Conservation (phyloP, 2,329 filamentous ascomycete species). For the Pestalotiopsis sp. region DNA sequence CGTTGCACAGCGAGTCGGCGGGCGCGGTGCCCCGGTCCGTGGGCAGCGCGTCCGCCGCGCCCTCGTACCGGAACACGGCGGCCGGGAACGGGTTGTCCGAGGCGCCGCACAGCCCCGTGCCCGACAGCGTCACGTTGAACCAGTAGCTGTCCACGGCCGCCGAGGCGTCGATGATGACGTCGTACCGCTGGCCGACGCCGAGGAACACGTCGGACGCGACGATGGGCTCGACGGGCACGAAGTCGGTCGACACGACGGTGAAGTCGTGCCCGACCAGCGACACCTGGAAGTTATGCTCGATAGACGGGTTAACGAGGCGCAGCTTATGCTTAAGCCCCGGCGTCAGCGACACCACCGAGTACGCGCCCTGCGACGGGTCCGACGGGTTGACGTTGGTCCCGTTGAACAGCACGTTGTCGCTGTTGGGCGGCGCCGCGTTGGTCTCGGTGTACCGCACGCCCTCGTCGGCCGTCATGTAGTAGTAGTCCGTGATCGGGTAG, state of each 20-base stretch:
- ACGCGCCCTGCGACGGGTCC: slow-evolving; percentile 29
- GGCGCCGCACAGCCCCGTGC: slow-evolving; percentile 31
- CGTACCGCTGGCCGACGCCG: slow-evolving; percentile 48
- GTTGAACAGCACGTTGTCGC: slow-evolving; percentile 48
- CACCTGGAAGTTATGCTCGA: slow-evolving; percentile 49
- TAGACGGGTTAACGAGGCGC: slow-evolving; percentile 54
- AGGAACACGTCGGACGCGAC: slow-evolving; percentile 51
- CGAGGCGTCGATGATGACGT: slow-evolving; percentile 48
- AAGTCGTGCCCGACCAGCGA: slow-evolving; percentile 51
- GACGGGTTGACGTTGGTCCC: slow-evolving; percentile 40
- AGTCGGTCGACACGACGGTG: slow-evolving; percentile 53
- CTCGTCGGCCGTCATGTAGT: slow-evolving; percentile 37
- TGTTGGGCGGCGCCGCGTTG: slow-evolving; percentile 30
- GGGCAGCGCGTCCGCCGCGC: slow-evolving; percentile 31
- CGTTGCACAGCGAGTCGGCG: slow-evolving; percentile 20
- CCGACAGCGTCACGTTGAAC: slow-evolving; percentile 38
- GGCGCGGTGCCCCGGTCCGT: slow-evolving; percentile 28
- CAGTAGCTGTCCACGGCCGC: slow-evolving; percentile 40
- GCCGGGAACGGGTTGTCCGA: slow-evolving; percentile 36
- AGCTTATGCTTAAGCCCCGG: slow-evolving; percentile 51
- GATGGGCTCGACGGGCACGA: slow-evolving; percentile 53
- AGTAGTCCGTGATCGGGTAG: slow-evolving; percentile 53
- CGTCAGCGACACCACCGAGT: slow-evolving; percentile 37
- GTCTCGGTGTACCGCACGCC: slow-evolving; percentile 20
- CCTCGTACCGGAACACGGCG: slow-evolving; percentile 41